Evolutionary conservation across 2,329 filamentous ascomycete species (phyloP).

Genomic region (Biscogniauxia sp.): DNA sequence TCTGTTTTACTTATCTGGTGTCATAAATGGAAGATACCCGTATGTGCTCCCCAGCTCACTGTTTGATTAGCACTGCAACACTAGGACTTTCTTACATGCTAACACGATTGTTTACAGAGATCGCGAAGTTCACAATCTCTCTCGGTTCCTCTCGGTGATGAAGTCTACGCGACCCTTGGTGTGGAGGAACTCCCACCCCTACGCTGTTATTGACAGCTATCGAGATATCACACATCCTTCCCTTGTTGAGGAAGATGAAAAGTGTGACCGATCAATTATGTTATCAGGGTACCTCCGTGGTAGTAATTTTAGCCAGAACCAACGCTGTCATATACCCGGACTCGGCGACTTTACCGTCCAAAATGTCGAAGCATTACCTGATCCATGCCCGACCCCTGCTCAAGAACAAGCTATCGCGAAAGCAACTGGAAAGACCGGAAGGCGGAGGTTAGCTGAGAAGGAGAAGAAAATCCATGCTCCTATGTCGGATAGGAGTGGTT

Average conservation of each 20-base stretch:
- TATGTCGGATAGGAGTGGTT: slow-evolving; percentile 95
- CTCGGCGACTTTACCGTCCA: slow-evolving; percentile 84
- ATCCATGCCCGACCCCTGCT: slow-evolving; percentile 90
- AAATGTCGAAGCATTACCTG: slow-evolving; percentile 81
- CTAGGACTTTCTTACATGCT: not conserved
- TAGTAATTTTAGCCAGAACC: slow-evolving; percentile 87
- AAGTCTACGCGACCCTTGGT: slow-evolving; percentile 96
- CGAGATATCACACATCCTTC: slow-evolving; percentile 93
- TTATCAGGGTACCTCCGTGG: slow-evolving; percentile 92
- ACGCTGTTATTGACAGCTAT: slow-evolving; percentile 90
- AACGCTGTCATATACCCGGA: slow-evolving; percentile 87
- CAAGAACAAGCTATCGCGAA: slow-evolving; percentile 88
- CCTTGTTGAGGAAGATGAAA: slow-evolving; percentile 80
- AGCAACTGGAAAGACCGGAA: slow-evolving; percentile 74
- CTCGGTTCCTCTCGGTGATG: slow-evolving; percentile 95
- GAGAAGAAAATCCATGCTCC: slow-evolving; percentile 95
- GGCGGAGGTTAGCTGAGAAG: slow-evolving; percentile 86
- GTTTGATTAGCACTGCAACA: no score
- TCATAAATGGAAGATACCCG: slow-evolving; percentile 94
- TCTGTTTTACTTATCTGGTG: slow-evolving; percentile 92
- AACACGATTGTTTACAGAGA: slow-evolving; percentile 46
- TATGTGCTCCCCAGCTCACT: not conserved
- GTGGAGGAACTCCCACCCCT: slow-evolving; percentile 96
- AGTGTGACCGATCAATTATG: slow-evolving; percentile 87
- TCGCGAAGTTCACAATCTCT: slow-evolving; percentile 92